phyloP scores from a whole-genome alignment of 2,329 filamentous ascomycete genomes.

The Pseudogymnoascus sp. region DNA sequence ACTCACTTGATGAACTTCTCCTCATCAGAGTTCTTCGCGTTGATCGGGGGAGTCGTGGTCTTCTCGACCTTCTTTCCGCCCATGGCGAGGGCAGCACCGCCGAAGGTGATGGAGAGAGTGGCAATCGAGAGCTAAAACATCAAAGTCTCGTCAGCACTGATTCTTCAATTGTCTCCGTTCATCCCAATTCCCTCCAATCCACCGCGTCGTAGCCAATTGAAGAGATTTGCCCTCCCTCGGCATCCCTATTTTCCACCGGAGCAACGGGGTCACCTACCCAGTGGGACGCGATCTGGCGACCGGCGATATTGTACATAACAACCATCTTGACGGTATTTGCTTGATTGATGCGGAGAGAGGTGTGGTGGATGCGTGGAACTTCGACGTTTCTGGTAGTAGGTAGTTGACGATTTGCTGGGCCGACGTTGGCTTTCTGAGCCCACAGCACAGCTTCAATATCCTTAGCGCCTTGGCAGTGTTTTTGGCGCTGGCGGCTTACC shows the following conservation, averaged over 20 bases:
- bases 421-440: conserved; percentile 4
- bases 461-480: conserved; percentile 8
- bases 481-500: background rate
- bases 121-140: conserved; percentile 8
- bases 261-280: conserved; percentile 3
- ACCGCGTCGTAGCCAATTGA: background rate
- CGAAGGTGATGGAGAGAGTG: conserved; percentile 5
- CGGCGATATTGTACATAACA: conserved; percentile 9
- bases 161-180: background rate
- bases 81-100: conserved; percentile 8
- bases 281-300: conserved; percentile 10
- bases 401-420: background rate
- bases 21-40: conserved; percentile 9
- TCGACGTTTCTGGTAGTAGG: background rate
- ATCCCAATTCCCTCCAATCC: background rate
- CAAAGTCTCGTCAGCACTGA: background rate
- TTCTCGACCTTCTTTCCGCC: conserved; percentile 3
- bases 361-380: background rate
- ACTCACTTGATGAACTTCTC: conserved; percentile 11
- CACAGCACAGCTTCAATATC: conserved; percentile 7
- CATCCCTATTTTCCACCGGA: background rate
- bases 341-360: conserved; percentile 2
- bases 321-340: conserved; percentile 1
- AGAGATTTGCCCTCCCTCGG: background rate
- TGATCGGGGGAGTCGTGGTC: background rate